Evolutionary conservation across 78 protist genomes (phyloP).

Genomic region (Dictyostelium brefeldianum): DNA sequence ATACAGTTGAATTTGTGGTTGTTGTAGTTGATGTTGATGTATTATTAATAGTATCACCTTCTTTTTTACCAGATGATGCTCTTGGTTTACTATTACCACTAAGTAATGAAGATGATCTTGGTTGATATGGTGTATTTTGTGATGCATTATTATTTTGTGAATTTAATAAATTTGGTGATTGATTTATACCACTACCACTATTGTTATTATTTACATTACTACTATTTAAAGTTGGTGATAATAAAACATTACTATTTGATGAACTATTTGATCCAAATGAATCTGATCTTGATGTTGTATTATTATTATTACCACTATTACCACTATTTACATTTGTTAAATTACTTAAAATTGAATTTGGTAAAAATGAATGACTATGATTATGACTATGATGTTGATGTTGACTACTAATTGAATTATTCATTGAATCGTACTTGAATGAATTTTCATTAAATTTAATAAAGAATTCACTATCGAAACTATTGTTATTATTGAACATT

Average conservation of each 20-base stretch:
- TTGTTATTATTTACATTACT: neutral
- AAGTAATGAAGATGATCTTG: neutral
- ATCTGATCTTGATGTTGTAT: constrained; percentile 11
- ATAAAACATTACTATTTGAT: neutral
- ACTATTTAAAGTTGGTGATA: neutral
- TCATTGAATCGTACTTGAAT: neutral
- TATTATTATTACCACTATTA: neutral
- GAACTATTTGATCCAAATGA: constrained; percentile 17
- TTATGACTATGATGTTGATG: neutral
- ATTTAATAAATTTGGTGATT: neutral
- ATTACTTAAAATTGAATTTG: constrained; percentile 11
- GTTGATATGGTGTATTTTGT: neutral
- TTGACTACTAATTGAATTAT: neutral
- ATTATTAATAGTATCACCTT: neutral
- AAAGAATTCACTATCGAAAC: neutral
- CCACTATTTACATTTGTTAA: neutral
- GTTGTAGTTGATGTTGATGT: too few species aligned
- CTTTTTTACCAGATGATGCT: constrained; percentile 10
- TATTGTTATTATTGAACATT: neutral
- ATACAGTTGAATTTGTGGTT: neutral
- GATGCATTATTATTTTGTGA: neutral
- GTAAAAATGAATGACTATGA: constrained; percentile 8
- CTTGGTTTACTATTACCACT: neutral
- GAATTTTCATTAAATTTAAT: constrained; percentile 16
- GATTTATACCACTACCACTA: neutral